These are phyloP conservation scores for Cadophora malorum DNA, from an alignment of 2,329 filamentous ascomycete species.

Conservation along the genomic window DNA sequence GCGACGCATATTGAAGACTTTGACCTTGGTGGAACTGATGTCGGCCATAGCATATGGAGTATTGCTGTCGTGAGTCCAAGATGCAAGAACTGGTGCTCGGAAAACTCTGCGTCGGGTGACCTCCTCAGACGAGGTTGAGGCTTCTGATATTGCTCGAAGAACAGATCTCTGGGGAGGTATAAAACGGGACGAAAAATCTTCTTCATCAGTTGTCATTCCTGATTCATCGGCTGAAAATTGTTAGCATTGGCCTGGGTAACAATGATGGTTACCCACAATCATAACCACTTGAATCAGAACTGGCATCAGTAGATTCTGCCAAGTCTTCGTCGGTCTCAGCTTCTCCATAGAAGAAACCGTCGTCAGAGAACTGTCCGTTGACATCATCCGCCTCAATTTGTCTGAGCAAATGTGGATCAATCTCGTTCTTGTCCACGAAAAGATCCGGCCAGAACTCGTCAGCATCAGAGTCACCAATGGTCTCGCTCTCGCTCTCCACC, in stretches of 20 bases:
- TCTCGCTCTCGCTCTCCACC: constrained; percentile 69
- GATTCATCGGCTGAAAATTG: constrained; percentile 59
- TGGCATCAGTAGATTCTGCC: constrained; percentile 39
- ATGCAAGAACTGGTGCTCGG: constrained; percentile 43
- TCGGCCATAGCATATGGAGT: constrained; percentile 52
- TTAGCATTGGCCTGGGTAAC: constrained; percentile 50
- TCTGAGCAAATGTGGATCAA: constrained; percentile 75
- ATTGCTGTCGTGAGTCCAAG: constrained; percentile 44
- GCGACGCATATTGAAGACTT: constrained; percentile 19
- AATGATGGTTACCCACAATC: constrained; percentile 57
- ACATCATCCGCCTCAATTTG: constrained; percentile 75
- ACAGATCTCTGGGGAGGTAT: constrained; percentile 45
- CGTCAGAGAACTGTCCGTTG: constrained; percentile 46
- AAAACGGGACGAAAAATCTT: constrained; percentile 48
- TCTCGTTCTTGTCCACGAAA: constrained; percentile 75
- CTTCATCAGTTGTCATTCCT: constrained; percentile 62
- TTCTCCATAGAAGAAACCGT: constrained; percentile 25
- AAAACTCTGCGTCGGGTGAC: constrained; percentile 16
- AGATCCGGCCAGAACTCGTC: constrained; percentile 77
- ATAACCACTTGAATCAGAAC: constrained; percentile 56
- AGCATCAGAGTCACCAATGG: constrained; percentile 66
- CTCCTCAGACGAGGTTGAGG: constrained; percentile 24
- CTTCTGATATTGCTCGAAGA: constrained; percentile 21
- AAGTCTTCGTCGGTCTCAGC: constrained; percentile 16
- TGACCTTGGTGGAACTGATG: constrained; percentile 30